These are phyloP conservation scores for Daldinia childiae DNA, from an alignment of 495 filamentous ascomycete species.

Conservation along the genomic window DNA sequence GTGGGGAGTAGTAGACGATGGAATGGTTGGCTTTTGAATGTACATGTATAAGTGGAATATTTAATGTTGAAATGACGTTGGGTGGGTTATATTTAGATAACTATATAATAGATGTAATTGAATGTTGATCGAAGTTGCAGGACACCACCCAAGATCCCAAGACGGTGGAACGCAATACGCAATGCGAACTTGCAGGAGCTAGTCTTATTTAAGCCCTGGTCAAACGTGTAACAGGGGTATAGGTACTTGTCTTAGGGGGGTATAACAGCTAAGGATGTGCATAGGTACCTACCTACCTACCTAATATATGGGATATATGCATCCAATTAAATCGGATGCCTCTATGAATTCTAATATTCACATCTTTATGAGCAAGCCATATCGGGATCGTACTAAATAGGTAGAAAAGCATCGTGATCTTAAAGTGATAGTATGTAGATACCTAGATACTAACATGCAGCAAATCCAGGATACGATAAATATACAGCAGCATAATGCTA, in stretches of 20 bases:
- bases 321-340: background rate
- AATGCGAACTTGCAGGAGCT: conserved; percentile 20
- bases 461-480: background rate
- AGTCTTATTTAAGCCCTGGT: conserved; percentile 1
- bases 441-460: background rate
- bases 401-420: too few species aligned
- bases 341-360: background rate
- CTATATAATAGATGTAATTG: background rate
- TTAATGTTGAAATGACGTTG: conserved; percentile 22
- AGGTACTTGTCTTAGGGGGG: too few species aligned
- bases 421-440: background rate
- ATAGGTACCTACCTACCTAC: too few species aligned
- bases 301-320: background rate
- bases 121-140: conserved; percentile 10
- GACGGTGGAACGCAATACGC: conserved; percentile 14
- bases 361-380: background rate
- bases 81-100: conserved; percentile 27
- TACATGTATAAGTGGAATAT: too few species aligned
- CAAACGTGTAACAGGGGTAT: background rate
- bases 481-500: conserved; percentile 3
- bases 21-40: background rate
- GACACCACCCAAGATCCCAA: conserved; percentile 7
- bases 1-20: background rate
- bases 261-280: background rate
- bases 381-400: too few species aligned